Evolutionary conservation across 805 yeast species (phyloP).

Genomic region (Lachancea sp.): DNA sequence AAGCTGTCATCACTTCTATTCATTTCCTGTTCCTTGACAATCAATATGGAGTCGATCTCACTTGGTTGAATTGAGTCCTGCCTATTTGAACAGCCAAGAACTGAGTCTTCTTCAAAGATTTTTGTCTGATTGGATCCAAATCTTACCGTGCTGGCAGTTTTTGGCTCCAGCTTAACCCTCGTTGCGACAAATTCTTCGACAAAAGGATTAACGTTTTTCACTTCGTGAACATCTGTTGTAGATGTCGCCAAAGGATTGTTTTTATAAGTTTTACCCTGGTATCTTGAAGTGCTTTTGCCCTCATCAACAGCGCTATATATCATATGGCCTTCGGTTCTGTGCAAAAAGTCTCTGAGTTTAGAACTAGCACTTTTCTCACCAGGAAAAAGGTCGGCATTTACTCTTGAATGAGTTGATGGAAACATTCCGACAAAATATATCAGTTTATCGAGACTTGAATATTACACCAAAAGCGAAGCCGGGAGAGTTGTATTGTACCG

Average conservation of each 20-base stretch:
- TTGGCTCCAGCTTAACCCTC: neutral
- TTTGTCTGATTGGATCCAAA: slow-evolving; percentile 6
- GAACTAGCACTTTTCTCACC: neutral
- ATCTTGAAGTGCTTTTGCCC: neutral
- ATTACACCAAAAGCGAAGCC: no score
- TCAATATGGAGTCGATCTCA: neutral
- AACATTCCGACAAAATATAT: neutral
- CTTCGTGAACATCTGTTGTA: slow-evolving; percentile 1
- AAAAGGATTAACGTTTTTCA: slow-evolving; percentile 4
- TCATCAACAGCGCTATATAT: neutral
- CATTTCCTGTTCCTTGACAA: slow-evolving; percentile 3
- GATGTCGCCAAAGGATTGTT: neutral
- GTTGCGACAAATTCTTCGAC: slow-evolving; percentile 6
- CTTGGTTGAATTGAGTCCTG: neutral
- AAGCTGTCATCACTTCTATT: slow-evolving; percentile 1
- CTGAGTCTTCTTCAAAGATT: slow-evolving; percentile 1
- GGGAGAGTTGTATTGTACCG: no score
- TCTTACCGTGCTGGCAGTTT: neutral
- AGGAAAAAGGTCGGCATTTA: neutral
- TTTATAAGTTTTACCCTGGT: neutral
- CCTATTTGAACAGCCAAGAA: neutral
- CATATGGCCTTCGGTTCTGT: neutral
- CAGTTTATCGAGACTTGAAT: neutral
- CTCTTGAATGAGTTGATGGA: neutral
- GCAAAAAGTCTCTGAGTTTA: slow-evolving; percentile 1